Conservation (phyloP, 176 grass and related monocot genomes). For the Raddia guianensis region DNA sequence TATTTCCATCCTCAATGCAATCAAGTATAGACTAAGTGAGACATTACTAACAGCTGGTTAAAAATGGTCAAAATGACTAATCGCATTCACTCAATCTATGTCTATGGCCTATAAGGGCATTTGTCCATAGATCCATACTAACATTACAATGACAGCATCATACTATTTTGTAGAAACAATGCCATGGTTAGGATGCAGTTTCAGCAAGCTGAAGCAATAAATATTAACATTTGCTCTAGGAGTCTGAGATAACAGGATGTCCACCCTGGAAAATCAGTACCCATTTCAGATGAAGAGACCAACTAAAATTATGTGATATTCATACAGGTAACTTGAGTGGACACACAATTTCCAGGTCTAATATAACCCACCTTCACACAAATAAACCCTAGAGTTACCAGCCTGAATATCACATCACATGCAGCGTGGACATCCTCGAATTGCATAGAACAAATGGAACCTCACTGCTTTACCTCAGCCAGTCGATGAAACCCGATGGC, state of each 20-base stretch:
- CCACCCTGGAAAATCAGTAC: neutral
- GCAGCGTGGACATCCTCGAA: no score
- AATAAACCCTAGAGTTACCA: neutral
- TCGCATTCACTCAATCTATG: no score
- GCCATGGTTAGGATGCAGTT: neutral
- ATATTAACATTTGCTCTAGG: neutral
- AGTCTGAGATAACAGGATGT: neutral
- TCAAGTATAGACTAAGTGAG: neutral
- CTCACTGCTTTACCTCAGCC: no score
- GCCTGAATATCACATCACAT: no score
- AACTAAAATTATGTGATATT: constrained; percentile 13
- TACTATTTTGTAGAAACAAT: neutral
- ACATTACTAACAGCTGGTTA: neutral
- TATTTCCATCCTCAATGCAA: neutral
- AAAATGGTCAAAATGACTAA: neutral
- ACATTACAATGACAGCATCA: no score
- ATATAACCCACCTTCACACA: neutral
- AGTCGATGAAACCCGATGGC: no score
- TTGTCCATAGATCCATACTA: no score
- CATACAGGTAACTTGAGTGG: neutral
- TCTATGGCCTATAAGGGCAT: no score
- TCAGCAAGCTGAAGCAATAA: neutral
- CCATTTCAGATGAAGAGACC: constrained; percentile 6
- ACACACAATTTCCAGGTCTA: neutral
- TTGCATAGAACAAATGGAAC: no score